Evolutionary conservation across 177 flowering plant species (phyloP), one percentile per base, ranked within the genome.

Genomic region (Vitis hybrid): DNA sequence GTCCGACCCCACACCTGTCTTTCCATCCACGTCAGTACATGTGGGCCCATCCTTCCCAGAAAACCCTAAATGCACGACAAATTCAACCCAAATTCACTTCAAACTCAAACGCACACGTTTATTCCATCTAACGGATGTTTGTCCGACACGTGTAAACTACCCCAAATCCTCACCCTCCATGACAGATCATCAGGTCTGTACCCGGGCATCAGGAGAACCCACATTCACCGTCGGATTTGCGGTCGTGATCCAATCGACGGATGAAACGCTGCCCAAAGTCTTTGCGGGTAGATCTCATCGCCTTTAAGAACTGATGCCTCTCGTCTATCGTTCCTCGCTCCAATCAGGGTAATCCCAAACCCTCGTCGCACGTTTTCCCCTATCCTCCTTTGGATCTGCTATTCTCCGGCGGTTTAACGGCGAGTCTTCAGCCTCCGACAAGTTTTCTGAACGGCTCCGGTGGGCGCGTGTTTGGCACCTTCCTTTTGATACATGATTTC

Each of bases 251-350:
- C 3, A 48, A 80, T 78, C 70, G 17, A 85, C 86, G 90, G 80
- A 17, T 3, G 4, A 9, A 0, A 63, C 17, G 0, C 61, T 69
- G 73, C 82, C 85, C 82, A 67, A 54, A 57, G 49, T n/a, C 14
- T n/a, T 1, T 1, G 8, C 84, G 92, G 94, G 84, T 87, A 90
- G 90, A 87, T 87, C 95, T 87, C 74, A 59, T 66, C 74, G 84
- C 86, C 93, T 89, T 90, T 88, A 91, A 82, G 85, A 85, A 67
- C 74, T 77, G 71, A 51, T 71, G 77, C 69, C 62, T 58, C 76
- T 74, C 67, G 63, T 61, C 74, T 71, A 76, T 75, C 61, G 48
- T 74, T 86, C 82, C 78, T 86, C 91, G 88, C 83, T 75, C 85
- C 66, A 63, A 51, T 46, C 65, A 69, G 79, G 74, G 72, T 30